Base-by-base conservation (phyloP, 2,329 filamentous ascomycete species). In the Fulvia fulva region DNA sequence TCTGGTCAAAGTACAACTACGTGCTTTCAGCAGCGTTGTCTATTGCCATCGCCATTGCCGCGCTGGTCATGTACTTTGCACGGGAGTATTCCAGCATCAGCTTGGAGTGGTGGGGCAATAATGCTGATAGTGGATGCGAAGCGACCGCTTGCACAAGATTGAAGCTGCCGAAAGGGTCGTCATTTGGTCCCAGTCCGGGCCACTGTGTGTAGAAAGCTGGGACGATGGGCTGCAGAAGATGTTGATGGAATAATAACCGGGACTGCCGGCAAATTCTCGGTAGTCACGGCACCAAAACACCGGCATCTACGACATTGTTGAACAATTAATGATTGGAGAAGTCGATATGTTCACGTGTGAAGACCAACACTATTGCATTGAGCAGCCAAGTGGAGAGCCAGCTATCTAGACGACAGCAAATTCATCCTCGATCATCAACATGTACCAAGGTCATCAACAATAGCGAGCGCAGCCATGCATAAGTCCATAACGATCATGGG, bases 1-100 rank as follows among this genome's bases (percentile, higher is more conserved):
- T 56, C 54, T 56, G 54, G 54, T 51, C 54, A 7, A 56, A 56
- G 54, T 54, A 54, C 52, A 54, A 46, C 52, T 57, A 57, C 28
- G 50, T 57, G 25, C 26, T 53, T 5, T 53, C 50, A 14, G 56
- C 56, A 4, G 50, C 56, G 4, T 50, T 47, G 37, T 23, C 56
- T 12, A 49, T 51, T 47, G 56, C 47, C n/a, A 53, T 58, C 12
- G 56, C 56, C 11, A 26, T 58, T 19, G 25, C 56, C 14, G 56
- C 56, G 2, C 25, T 58, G 30, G 50, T 58, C 37, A 53, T 57
- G 28, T 57, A 52, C 50, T 58, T 58, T 37, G 56, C 56, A 12
- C 19, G 47, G 26, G 34, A 53, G 41, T 49, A 53, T n/a, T 44
- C 34, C n/a, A 22, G 34, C 25, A 51, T 57, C 26, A 49, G 34